These are phyloP conservation scores for Sporothrix luriei DNA, from an alignment of 2,329 filamentous ascomycete genomes.

Conservation along the genomic window DNA sequence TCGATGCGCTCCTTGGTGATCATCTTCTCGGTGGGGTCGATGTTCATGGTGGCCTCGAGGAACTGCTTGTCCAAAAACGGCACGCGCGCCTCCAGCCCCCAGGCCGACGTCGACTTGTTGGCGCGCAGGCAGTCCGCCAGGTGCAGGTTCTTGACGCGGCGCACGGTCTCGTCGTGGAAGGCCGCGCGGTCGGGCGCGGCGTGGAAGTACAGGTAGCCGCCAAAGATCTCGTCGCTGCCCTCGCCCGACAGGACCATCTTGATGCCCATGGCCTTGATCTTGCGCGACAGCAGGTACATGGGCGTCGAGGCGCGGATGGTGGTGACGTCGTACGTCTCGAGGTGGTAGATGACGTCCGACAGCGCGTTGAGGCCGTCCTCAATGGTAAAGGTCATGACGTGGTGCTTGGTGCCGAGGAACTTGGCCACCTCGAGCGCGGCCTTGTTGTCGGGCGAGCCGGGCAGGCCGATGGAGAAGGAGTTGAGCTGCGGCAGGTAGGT, in stretches of 20 bases:
- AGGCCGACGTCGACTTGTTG: conserved; percentile 98
- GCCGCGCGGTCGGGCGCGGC: conserved; percentile 84
- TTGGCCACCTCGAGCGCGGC: conserved; percentile 91
- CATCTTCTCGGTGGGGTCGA: conserved; percentile 94
- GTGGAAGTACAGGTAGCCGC: conserved; percentile 98
- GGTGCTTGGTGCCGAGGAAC: conserved; percentile 96
- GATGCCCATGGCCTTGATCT: conserved; percentile 99
- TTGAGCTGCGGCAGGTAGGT: conserved; percentile 93
- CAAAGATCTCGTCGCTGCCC: conserved; percentile 97
- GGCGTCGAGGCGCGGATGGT: conserved; percentile 97
- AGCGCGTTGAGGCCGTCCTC: conserved; percentile 96
- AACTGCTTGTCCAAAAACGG: conserved; percentile 98
- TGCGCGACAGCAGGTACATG: conserved; percentile 96
- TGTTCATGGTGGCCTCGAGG: conserved; percentile 88
- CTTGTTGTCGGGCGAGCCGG: conserved; percentile 86
- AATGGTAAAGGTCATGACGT: conserved; percentile 97
- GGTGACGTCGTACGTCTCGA: conserved; percentile 97
- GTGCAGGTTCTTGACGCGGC: conserved; percentile 94
- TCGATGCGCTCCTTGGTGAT: conserved; percentile 87
- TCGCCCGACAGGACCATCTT: conserved; percentile 99
- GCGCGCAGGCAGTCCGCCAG: conserved; percentile 94
- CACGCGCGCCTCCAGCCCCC: conserved; percentile 96
- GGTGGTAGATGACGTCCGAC: conserved; percentile 95
- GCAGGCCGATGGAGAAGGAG: conserved; percentile 97
- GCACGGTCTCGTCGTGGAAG: conserved; percentile 95